Base-by-base conservation (phyloP, 2,329 filamentous ascomycete species). In the Dactylonectria estremocensis region DNA sequence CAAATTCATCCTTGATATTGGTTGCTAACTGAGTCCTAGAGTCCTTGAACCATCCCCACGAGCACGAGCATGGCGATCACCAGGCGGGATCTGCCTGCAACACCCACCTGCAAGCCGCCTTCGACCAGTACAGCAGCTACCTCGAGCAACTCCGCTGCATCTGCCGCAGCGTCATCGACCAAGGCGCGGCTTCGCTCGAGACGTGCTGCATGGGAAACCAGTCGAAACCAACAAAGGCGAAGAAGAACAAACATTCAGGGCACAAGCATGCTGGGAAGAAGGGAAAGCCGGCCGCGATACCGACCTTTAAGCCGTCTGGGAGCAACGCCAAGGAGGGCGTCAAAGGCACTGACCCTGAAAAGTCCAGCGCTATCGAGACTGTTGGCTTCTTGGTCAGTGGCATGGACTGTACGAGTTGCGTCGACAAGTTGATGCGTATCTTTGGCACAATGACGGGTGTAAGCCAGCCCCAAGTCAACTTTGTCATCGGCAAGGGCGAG, bases 351-450 rank as follows among this genome's bases (percentile, higher is more conserved):
- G 77, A 79, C 35, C 35, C 76, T 11, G 78, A 80, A 58, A 77
- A 76, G 54, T 69, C 67, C 8, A 62, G 59, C 31, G 72, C 59
- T 1, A 46, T 73, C 11, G 77, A 81, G 71, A 71, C 71, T 7
- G 71, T 43, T 80, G 35, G 67, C 66, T 24, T 62, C 80, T 14
- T 73, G 2, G 78, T 82, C 33, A 74, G 76, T 18, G 81, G 81
- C 24, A 82, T 82, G 79, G 78, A 78, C 3, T 82, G 80, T 45
- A 79, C 80, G 1, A 77, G 78, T 11, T 82, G 80, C 37, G 79
- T 71, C 4, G 78, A 79, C 63, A 82, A 81, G 58, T 61, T 82
- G 40, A 68, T 75, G 53, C 76, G 76, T 1, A 72, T 74, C 2
- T 76, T 82, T 33, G 65, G 65, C 0, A 68, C 64, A 3, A 71